These are phyloP conservation scores for Spinacia oleracea DNA, from an alignment of 179 eudicot genomes.

Conservation along the genomic window DNA sequence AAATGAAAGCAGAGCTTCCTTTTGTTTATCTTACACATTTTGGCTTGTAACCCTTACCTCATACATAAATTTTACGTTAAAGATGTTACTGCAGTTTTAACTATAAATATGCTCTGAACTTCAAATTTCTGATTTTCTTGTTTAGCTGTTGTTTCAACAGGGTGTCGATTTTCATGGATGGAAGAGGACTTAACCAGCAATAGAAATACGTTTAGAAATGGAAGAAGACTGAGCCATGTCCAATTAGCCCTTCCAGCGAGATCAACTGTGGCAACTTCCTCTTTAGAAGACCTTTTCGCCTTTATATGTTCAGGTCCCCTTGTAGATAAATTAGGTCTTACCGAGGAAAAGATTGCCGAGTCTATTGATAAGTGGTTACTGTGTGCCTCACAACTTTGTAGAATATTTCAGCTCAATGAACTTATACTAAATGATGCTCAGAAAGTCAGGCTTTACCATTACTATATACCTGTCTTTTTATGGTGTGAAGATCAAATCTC, in stretches of 20 bases:
- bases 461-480: conserved; percentile 85
- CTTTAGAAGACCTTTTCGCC: conserved; percentile 69
- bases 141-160: conserved; percentile 26
- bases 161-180: conserved; percentile 51
- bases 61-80: not conserved
- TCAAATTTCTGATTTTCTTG: conserved; percentile 2
- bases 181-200: conserved; percentile 38
- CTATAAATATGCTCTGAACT: not conserved
- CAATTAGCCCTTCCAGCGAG: conserved; percentile 46
- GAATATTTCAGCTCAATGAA: conserved; percentile 81
- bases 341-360: conserved; percentile 63
- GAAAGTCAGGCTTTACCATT: conserved; percentile 85
- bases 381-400: conserved; percentile 64
- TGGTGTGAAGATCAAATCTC: conserved; percentile 92
- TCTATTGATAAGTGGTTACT: conserved; percentile 82
- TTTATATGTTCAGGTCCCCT: conserved; percentile 93
- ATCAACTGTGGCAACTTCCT: conserved; percentile 53
- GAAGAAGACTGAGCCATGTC: conserved; percentile 44
- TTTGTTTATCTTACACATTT: not conserved
- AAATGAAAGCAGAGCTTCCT: not conserved
- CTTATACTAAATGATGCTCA: conserved; percentile 67
- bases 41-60: not conserved
- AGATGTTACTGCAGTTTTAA: not conserved
- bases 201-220: conserved; percentile 31
- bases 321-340: conserved; percentile 59